These are phyloP conservation scores for Cyclotella sp. DNA, from an alignment of 108 stramenopile genomes.

Conservation along the genomic window DNA sequence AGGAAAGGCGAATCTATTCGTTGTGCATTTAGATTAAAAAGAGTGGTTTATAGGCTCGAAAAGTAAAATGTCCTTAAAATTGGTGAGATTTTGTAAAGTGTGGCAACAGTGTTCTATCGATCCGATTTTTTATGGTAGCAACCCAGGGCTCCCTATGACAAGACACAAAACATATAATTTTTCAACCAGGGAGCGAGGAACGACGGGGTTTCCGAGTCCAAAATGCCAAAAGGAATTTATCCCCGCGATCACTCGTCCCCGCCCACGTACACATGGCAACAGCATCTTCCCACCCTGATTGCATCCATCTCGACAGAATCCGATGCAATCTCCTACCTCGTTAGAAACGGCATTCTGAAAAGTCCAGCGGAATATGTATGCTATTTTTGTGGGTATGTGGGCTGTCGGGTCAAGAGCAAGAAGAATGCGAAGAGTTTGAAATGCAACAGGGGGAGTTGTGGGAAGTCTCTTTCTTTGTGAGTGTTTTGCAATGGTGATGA, in stretches of 20 bases:
- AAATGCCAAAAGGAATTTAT: background rate
- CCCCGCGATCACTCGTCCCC: background rate
- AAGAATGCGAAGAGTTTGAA: conserved; percentile 10
- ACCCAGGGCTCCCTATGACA: too few relatives aligned
- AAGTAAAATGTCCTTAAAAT: too few relatives aligned
- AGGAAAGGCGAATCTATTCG: too few relatives aligned
- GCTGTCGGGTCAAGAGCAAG: conserved; percentile 19
- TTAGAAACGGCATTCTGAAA: background rate
- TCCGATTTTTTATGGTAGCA: too few relatives aligned
- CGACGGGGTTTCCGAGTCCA: too few relatives aligned
- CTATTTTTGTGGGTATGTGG: conserved; percentile 12
- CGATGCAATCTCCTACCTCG: conserved; percentile 1
- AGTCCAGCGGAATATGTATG: background rate
- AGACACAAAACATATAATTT: too few relatives aligned
- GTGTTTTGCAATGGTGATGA: background rate
- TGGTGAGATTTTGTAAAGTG: too few relatives aligned
- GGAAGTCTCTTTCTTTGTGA: conserved; percentile 9
- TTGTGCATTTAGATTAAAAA: too few relatives aligned
- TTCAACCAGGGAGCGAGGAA: too few relatives aligned
- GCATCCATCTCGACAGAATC: conserved; percentile 3
- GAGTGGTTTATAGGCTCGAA: too few relatives aligned
- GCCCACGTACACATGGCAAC: background rate
- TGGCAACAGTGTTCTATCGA: too few relatives aligned
- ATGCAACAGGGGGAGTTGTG: conserved; percentile 17
- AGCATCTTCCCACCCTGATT: background rate